Base-by-base conservation (phyloP, 345 rosid species). In the Brassica juncea region DNA sequence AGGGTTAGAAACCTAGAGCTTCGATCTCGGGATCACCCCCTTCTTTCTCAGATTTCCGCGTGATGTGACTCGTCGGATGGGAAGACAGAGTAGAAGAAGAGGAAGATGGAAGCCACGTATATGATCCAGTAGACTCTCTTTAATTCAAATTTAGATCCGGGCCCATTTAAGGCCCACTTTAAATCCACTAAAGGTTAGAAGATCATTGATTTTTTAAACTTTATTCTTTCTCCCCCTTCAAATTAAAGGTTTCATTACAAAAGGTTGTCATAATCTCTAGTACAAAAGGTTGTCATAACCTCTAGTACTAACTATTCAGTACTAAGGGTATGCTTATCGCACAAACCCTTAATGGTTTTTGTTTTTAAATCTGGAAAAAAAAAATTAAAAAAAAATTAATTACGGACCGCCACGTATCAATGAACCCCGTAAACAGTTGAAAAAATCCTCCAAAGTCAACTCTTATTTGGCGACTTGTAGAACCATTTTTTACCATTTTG, bases 51-150 rank as follows among this genome's bases (percentile, higher is more conserved):
- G 77, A 25, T 74, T 54, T 63, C 79, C 44, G 80, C 59, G 71
- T 8, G 14, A 76, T 76, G 71, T 28, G 66, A 37, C 55, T 54
- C 64, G 87, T 88, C 89, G 97, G 75, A 86, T 47, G 62, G 30
- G 64, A 59, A 57, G 61, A 57, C 61, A 6, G 70, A 30, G 16
- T 47, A 47, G 71, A 42, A 47, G 37, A 66, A 35, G 34, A 28
- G 25, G 75, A 44, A 55, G 80, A 63, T 68, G 81, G 84, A 73
- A 54, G 78, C 35, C 81, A 81, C 77, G 81, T 65, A 2, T 44
- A 35, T 59, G 71, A 44, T 74, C 80, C 76, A 64, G 28, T 69
- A n/a, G 57, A 5, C 62, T 74, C 79, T 70, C 57, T 80, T 54
- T 52, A 27, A 7, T 75, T 81, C 64, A 52, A 81, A 66, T 71